Evolutionary conservation across 192 early-diverging fungal species (phyloP).

Genomic region (Chytriomyces hyalinus): DNA sequence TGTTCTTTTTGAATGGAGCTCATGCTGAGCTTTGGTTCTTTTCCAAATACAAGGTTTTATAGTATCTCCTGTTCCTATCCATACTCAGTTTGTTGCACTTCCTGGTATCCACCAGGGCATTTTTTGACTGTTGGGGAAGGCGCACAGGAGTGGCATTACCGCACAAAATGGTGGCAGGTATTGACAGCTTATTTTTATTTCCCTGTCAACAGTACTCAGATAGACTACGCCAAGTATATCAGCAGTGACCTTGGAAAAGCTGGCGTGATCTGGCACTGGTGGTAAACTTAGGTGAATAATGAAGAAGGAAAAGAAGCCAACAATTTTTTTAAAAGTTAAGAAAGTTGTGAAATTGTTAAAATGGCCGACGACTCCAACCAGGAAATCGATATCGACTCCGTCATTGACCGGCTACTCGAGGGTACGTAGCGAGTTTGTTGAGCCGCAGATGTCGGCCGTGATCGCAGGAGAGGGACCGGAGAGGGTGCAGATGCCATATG

Average conservation of each 20-base stretch:
- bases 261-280: too few species aligned
- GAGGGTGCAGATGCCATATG: background rate
- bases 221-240: too few species aligned
- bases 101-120: too few species aligned
- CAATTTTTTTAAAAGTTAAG: too few species aligned
- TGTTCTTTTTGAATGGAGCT: background rate
- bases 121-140: background rate
- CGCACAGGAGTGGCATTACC: background rate
- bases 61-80: background rate
- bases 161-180: background rate
- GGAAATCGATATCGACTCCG: slow-evolving; percentile 84
- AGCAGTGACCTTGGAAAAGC: too few species aligned
- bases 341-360: too few species aligned
- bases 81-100: background rate
- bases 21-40: background rate
- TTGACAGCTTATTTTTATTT: too few species aligned
- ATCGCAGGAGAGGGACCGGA: background rate
- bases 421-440: slow-evolving; percentile 56
- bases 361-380: slow-evolving; percentile 38
- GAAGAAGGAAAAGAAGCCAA: too few species aligned
- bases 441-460: background rate
- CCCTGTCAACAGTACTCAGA: too few species aligned
- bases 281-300: too few species aligned
- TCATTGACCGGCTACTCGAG: slow-evolving; percentile 91
- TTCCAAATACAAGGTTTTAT: background rate